These are phyloP conservation scores for Melastoma malabathricum DNA, from an alignment of 345 rosid species.

Conservation along the genomic window DNA sequence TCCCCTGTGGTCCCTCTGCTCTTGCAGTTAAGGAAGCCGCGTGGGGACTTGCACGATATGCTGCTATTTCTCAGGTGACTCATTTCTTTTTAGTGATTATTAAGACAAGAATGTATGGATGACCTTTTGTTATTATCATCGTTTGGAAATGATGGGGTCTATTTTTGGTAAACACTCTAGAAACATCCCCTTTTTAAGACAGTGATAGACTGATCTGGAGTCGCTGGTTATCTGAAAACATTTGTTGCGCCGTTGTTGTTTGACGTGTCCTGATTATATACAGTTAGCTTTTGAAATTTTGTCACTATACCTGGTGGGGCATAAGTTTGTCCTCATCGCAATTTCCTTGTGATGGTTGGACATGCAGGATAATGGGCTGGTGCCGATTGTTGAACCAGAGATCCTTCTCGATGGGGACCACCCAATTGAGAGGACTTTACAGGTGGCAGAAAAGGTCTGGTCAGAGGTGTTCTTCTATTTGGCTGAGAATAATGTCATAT, in stretches of 20 bases:
- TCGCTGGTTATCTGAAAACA: no score
- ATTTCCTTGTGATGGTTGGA: not conserved
- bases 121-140: not conserved
- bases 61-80: conserved; percentile 83
- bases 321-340: no score
- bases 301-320: no score
- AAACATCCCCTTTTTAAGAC: no score
- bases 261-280: no score
- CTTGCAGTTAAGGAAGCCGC: conserved; percentile 98
- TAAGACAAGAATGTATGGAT: not conserved
- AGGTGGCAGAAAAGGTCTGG: conserved; percentile 98
- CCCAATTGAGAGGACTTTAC: conserved; percentile 82
- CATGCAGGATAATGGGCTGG: conserved; percentile 84
- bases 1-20: conserved; percentile 97
- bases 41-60: conserved; percentile 94
- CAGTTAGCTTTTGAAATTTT: no score
- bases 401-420: conserved; percentile 96
- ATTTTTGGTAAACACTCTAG: no score
- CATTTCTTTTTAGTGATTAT: not conserved
- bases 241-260: no score
- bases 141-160: no score
- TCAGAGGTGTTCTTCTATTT: conserved; percentile 88
- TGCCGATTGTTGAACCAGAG: conserved; percentile 98
- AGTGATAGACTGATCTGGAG: no score
- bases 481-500: conserved; percentile 78